These are phyloP conservation scores for Irpex rosettiformis DNA, from an alignment of 1,284 basidiomycete genomes.

Conservation along the genomic window DNA sequence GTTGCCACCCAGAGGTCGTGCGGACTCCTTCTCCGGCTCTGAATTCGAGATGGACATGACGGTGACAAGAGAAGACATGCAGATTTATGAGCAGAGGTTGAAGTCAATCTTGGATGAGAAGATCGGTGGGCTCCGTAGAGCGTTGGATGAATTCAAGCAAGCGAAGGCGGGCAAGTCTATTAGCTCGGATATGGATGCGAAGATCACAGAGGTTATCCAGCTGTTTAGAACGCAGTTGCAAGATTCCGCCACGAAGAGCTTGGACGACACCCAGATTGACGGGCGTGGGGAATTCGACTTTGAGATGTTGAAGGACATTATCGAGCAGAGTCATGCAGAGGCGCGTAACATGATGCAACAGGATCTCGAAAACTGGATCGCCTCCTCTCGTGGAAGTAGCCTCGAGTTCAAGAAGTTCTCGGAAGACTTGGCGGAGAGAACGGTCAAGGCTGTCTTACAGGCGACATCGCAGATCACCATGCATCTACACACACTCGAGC, in stretches of 20 bases:
- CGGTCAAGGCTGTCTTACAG: slow-evolving; percentile 53
- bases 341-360: slow-evolving; percentile 51
- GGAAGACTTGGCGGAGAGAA: slow-evolving; percentile 54
- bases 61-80: slow-evolving; percentile 48
- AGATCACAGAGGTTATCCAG: slow-evolving; percentile 62
- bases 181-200: slow-evolving; percentile 48
- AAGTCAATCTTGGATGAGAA: slow-evolving; percentile 64
- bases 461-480: slow-evolving; percentile 58
- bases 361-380: slow-evolving; percentile 49
- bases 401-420: slow-evolving; percentile 34
- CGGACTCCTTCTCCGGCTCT: slow-evolving; percentile 32
- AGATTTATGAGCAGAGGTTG: slow-evolving; percentile 56
- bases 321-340: slow-evolving; percentile 66
- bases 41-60: slow-evolving; percentile 49
- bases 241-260: slow-evolving; percentile 50
- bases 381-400: slow-evolving; percentile 21
- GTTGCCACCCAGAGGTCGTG: slow-evolving; percentile 46
- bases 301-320: slow-evolving; percentile 64
- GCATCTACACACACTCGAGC: slow-evolving; percentile 53
- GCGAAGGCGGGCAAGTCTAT: slow-evolving; percentile 21
- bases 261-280: slow-evolving; percentile 67
- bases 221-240: slow-evolving; percentile 66
- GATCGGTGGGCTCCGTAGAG: slow-evolving; percentile 43
- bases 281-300: slow-evolving; percentile 75
- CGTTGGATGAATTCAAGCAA: slow-evolving; percentile 20